Percentiles rank a stretch among this genome's conserved stretches.
Evolutionary conservation across 169 alveolate species (phyloP).

Genomic region (Cryptosporidium sp.): DNA sequence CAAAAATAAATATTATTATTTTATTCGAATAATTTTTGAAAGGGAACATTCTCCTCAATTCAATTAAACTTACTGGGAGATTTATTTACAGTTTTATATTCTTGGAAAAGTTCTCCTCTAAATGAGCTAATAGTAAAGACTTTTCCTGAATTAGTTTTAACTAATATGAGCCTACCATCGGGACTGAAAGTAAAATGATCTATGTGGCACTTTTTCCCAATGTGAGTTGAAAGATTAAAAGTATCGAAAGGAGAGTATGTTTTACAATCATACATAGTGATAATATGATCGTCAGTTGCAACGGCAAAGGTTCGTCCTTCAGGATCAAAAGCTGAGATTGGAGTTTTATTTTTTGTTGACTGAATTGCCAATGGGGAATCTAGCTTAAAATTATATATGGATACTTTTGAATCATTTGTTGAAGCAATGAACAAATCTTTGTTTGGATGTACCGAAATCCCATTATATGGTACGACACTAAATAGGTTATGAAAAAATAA

Average conservation of each 20-base stretch:
- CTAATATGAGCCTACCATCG: constrained; percentile 22
- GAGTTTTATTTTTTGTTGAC: constrained; percentile 39
- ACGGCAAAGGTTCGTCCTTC: constrained; percentile 64
- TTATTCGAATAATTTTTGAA: background rate
- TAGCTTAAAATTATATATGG: constrained; percentile 42
- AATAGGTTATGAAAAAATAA: background rate
- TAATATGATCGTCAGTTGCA: constrained; percentile 53
- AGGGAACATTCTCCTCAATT: background rate
- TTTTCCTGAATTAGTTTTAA: constrained; percentile 50
- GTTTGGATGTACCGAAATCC: constrained; percentile 44
- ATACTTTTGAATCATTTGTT: constrained; percentile 42
- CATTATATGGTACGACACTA: constrained; percentile 31
- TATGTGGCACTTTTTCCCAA: constrained; percentile 9
- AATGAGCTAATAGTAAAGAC: constrained; percentile 39
- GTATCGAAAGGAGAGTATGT: constrained; percentile 56
- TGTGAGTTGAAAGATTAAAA: constrained; percentile 14
- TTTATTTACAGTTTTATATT: constrained; percentile 36
- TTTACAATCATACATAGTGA: constrained; percentile 65
- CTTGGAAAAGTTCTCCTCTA: constrained; percentile 62
- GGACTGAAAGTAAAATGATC: constrained; percentile 64
- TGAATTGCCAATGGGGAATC: constrained; percentile 46
- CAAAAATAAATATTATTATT: background rate
- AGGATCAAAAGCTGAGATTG: constrained; percentile 54
- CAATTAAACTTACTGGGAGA: constrained; percentile 31
- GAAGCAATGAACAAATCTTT: constrained; percentile 34